phyloP scores from a whole-genome alignment of 441 rosid genomes.

The Syzygium malaccense region DNA sequence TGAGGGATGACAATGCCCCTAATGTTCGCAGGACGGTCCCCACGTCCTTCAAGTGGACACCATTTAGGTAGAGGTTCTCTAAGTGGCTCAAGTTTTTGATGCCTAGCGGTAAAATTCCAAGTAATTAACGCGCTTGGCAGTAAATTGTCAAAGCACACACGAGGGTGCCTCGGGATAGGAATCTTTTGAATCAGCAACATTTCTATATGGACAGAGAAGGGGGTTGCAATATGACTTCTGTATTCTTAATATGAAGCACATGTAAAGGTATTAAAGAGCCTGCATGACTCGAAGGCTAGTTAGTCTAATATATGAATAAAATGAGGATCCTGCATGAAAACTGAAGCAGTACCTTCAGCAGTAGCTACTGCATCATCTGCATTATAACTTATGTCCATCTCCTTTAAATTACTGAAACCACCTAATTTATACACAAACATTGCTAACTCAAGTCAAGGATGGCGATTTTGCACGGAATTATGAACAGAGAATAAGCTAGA shows the following conservation, averaged over 20 bases:
- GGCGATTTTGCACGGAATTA: rapidly evolving
- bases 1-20: background rate
- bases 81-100: background rate
- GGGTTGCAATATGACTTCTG: background rate
- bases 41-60: background rate
- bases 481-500: rapidly evolving
- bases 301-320: too few relatives aligned
- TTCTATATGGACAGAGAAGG: background rate
- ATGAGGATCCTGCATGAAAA: rapidly evolving
- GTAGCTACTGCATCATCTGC: rapidly evolving
- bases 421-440: background rate
- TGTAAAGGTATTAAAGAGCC: background rate
- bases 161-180: rapidly evolving
- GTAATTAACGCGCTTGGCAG: background rate
- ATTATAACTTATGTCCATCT: background rate
- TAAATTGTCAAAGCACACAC: background rate
- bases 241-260: too few relatives aligned
- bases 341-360: background rate
- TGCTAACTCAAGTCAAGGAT: background rate
- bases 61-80: background rate
- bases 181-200: background rate
- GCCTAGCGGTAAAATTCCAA: background rate
- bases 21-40: background rate
- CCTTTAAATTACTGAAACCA: background rate
- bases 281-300: rapidly evolving